Conservation (phyloP, 208 protist species). For the Leishmania tropica region DNA sequence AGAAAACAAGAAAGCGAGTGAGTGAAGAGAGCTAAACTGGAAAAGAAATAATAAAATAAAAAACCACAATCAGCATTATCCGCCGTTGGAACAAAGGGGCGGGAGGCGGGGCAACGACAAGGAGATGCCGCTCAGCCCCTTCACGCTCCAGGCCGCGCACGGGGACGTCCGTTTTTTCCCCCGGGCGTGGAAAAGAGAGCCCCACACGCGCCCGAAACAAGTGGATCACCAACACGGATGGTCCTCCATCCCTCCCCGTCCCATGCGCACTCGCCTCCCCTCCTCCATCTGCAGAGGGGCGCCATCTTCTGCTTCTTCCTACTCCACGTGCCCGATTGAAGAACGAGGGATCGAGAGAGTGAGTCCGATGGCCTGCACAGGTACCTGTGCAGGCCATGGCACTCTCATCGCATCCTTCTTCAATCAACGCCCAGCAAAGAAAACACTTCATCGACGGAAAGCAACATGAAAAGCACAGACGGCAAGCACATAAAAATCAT, state of each 20-base stretch:
- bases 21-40: background rate
- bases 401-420: background rate
- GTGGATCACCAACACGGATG: background rate
- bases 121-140: background rate
- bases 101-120: too few species aligned
- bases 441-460: background rate
- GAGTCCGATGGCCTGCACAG: background rate
- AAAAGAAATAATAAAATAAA: background rate
- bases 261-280: background rate
- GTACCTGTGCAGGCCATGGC: background rate
- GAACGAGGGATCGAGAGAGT: background rate
- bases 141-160: too few species aligned
- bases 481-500: background rate
- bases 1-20: background rate
- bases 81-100: background rate
- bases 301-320: background rate
- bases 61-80: background rate
- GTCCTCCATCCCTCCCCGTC: background rate
- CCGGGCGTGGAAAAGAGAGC: background rate
- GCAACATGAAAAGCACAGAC: background rate
- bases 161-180: background rate
- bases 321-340: background rate
- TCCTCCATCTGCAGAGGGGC: background rate
- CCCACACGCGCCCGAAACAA: background rate
- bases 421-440: background rate